Percentiles rank a stretch among this genome's conserved stretches.
Conservation (phyloP, 768 basidiomycete species). For the Leucocoprinus birnbaumii region DNA sequence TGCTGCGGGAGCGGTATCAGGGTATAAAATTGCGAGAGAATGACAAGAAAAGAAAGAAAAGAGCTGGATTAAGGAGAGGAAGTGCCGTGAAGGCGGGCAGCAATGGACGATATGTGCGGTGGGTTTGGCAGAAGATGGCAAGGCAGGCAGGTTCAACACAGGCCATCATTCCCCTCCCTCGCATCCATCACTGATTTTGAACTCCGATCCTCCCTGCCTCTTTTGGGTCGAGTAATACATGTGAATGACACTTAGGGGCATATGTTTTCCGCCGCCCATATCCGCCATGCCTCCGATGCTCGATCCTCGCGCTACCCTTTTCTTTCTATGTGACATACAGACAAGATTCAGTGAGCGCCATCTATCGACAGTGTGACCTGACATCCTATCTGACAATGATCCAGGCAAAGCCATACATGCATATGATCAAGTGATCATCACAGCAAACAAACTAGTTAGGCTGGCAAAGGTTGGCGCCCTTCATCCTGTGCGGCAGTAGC, state of each 20-base stretch:
- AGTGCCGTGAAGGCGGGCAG: slow-evolving; percentile 25
- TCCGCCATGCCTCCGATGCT: slow-evolving; percentile 21
- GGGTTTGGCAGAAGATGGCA: slow-evolving; percentile 7
- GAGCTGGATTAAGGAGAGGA: slow-evolving; percentile 37
- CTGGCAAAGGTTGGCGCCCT: slow-evolving; percentile 54
- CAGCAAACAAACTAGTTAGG: slow-evolving; percentile 74
- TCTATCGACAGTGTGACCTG: slow-evolving; percentile 1
- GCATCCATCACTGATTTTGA: slow-evolving; percentile 12
- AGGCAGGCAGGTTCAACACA: slow-evolving; percentile 1
- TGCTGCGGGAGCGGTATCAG: neutral
- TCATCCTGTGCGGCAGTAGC: neutral
- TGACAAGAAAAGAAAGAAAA: slow-evolving; percentile 27
- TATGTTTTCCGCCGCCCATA: slow-evolving; percentile 9
- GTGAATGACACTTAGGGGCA: slow-evolving; percentile 19
- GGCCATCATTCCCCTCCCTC: neutral
- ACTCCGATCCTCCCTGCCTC: slow-evolving; percentile 17
- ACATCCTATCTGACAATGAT: neutral
- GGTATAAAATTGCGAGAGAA: slow-evolving; percentile 16
- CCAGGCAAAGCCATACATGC: slow-evolving; percentile 53
- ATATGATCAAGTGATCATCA: slow-evolving; percentile 68
- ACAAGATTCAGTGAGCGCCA: slow-evolving; percentile 58
- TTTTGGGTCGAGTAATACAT: slow-evolving; percentile 14
- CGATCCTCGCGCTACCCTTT: slow-evolving; percentile 42
- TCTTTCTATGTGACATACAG: slow-evolving; percentile 88
- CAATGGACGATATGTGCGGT: slow-evolving; percentile 15